Conservation (phyloP, 1,139 yeast genomes). For the Kazachstania sp. region DNA sequence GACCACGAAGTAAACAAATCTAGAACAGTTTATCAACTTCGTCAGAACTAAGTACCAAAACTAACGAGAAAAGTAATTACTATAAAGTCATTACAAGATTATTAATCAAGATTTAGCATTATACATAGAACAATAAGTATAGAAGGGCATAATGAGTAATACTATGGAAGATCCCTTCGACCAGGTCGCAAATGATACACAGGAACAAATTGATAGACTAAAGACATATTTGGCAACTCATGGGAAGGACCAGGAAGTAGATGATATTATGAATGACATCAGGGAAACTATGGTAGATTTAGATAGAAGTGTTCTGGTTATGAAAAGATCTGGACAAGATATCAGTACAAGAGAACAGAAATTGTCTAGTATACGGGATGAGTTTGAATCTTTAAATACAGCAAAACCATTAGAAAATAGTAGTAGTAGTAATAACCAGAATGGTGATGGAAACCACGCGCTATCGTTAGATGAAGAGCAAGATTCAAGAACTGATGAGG, state of each 20-base stretch:
- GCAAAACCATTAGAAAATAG: neutral
- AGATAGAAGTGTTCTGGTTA: conserved; percentile 57
- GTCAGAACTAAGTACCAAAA: no score
- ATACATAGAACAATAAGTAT: neutral
- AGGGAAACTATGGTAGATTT: conserved; percentile 70
- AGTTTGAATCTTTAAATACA: neutral
- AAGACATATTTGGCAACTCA: conserved; percentile 32
- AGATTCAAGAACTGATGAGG: conserved; percentile 17
- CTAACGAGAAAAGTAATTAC: no score
- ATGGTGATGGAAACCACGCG: neutral
- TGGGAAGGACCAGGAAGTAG: conserved; percentile 44
- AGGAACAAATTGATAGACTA: conserved; percentile 50
- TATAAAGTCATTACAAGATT: no score
- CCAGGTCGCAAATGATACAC: conserved; percentile 73
- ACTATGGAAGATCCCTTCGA: conserved; percentile 70
- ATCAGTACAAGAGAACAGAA: conserved; percentile 35
- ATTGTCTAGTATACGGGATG: conserved; percentile 10
- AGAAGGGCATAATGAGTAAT: neutral
- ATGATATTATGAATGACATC: conserved; percentile 62
- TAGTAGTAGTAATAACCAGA: neutral
- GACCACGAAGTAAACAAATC: no score
- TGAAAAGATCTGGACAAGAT: conserved; percentile 44
- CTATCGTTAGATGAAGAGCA: conserved; percentile 1
- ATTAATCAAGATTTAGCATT: no score
- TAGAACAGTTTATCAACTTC: no score